Evolutionary conservation across 495 filamentous ascomycete species (phyloP).

Genomic region (Aspergillus kassunensis): DNA sequence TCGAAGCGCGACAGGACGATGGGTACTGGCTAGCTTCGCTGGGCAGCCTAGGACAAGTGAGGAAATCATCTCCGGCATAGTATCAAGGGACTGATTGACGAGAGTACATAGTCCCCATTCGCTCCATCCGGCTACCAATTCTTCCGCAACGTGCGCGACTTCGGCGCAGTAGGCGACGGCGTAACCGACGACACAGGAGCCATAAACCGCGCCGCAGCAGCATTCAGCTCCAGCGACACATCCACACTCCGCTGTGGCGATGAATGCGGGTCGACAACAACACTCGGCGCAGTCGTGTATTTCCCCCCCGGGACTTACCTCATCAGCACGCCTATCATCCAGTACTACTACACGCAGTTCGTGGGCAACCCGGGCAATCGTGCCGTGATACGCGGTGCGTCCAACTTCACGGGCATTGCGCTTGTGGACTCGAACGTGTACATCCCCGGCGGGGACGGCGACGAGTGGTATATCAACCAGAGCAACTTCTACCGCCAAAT

Average conservation of each 20-base stretch:
- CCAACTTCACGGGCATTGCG: conserved; percentile 52
- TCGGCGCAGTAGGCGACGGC: conserved; percentile 35
- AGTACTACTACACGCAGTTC: conserved; percentile 64
- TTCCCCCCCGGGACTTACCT: conserved; percentile 61
- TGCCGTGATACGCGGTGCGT: conserved; percentile 45
- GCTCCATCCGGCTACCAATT: neutral
- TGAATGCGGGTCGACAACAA: conserved; percentile 47
- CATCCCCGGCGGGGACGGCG: conserved; percentile 76
- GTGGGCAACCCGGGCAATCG: conserved; percentile 41
- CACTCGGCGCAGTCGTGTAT: conserved; percentile 47
- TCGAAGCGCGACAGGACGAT: too few species aligned
- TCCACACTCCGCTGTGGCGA: conserved; percentile 37
- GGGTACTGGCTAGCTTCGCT: too few species aligned
- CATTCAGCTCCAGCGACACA: conserved; percentile 22
- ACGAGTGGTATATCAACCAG: conserved; percentile 26
- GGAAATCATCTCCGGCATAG: too few species aligned
- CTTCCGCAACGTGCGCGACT: neutral
- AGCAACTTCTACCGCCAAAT: conserved; percentile 39
- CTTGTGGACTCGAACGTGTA: conserved; percentile 59
- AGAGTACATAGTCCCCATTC: neutral
- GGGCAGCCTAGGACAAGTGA: too few species aligned
- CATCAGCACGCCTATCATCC: conserved; percentile 54
- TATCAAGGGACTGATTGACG: too few species aligned
- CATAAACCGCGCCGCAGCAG: conserved; percentile 47
- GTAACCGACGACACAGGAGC: conserved; percentile 50